Evolutionary conservation across 345 rosid genomes (phyloP), one percentile per base, ranked within the genome.

Genomic region (Boechera stricta): DNA sequence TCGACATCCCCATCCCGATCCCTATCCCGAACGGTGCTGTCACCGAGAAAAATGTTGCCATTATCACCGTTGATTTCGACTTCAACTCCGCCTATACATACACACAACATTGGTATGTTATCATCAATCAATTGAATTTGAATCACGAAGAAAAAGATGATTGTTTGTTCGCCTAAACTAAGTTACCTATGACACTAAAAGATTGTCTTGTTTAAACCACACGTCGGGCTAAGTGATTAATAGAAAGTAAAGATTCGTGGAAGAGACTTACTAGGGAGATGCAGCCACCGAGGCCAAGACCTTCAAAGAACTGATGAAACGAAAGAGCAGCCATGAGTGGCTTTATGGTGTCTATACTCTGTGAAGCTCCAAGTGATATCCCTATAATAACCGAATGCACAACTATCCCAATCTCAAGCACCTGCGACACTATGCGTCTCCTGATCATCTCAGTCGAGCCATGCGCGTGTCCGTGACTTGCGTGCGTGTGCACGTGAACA

Each of bases 241-340:
- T 1, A 57, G 41, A 0, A 61, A 13, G 10, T 3, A 13, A 41
- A 13, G 24, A 63, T 41, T 7, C 2, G 56, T 21, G 10, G 21
- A 65, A 0, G 57, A 44, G 26, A 21, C 52, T 41, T 60, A 88
- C 92, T 77, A 86, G 86, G 29, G 88, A 76, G 73, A 89, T 85
- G 87, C 97, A 91, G 64, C 94, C 91, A 32, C 94, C 94, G 5
- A 89, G 94, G 35, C 94, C 94, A 85, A 86, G 85, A 33, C 94
- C 94, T 71, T 91, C 97, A 42, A 89, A 91, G 64, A 89, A 87
- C 73, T 91, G 97, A 67, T 91, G 94, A 73, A 91, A 91, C 45
- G 88, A 85, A 51, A 89, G 72, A 26, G 97, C 97, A 28, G 78
- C 87, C 56, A 91, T 54, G 33, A 89, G 86, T 58, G 94, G 94